A percentile compares a stretch with the other conserved stretches of the same genome.
These are phyloP conservation scores for Solanum chilense DNA, from an alignment of 257 asterid species.

Conservation along the genomic window DNA sequence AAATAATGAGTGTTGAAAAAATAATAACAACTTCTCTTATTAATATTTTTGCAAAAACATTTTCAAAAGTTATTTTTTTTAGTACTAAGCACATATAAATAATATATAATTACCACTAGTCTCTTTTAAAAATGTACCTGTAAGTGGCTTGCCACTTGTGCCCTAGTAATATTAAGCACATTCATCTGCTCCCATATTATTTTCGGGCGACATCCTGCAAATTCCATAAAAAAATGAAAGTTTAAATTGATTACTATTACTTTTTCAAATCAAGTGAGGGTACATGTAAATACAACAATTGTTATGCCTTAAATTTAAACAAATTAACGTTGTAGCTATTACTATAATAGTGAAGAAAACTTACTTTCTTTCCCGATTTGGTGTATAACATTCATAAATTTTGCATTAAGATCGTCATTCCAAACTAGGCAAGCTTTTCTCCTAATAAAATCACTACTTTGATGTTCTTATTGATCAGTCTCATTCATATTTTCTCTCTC, in stretches of 20 bases:
- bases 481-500: too few relatives aligned
- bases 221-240: neutral
- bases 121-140: neutral
- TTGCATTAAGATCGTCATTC: neutral
- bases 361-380: conserved; percentile 21
- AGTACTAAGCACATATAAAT: too few relatives aligned
- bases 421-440: too few relatives aligned
- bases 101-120: too few relatives aligned
- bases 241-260: neutral
- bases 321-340: neutral
- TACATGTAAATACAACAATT: too few relatives aligned
- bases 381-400: neutral
- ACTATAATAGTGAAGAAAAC: neutral
- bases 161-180: conserved; percentile 15
- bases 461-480: too few relatives aligned
- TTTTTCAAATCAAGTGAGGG: neutral
- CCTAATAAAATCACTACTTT: too few relatives aligned
- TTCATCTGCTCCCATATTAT: conserved; percentile 2
- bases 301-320: neutral
- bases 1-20: neutral
- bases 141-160: conserved; percentile 24
- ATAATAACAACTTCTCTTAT: neutral
- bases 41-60: too few relatives aligned
- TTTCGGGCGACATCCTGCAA: conserved; percentile 9
- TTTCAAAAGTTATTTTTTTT: too few relatives aligned